Evolutionary conservation across 2,329 filamentous ascomycete genomes (phyloP).

Genomic region (Apiospora hydei): DNA sequence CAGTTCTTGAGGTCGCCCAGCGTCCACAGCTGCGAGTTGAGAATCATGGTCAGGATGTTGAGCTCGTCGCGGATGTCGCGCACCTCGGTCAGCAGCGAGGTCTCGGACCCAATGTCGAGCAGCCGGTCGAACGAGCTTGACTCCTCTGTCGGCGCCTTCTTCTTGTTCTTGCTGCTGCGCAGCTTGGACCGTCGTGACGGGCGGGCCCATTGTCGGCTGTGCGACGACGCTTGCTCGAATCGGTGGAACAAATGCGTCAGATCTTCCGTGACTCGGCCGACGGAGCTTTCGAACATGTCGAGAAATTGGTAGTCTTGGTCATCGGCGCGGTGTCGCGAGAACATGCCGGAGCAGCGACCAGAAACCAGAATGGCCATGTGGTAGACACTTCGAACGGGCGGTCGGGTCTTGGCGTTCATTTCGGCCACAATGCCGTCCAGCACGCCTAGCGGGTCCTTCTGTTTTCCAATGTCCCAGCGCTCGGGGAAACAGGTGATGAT

Average conservation of each 20-base stretch:
- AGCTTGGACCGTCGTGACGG: slow-evolving; percentile 27
- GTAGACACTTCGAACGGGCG: slow-evolving; percentile 66
- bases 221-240: slow-evolving; percentile 65
- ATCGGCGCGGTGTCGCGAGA: slow-evolving; percentile 64
- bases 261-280: slow-evolving; percentile 60
- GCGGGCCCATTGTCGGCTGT: slow-evolving; percentile 56
- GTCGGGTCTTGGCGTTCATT: slow-evolving; percentile 68
- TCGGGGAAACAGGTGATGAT: slow-evolving; percentile 67
- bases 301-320: slow-evolving; percentile 69
- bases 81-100: slow-evolving; percentile 66
- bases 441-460: slow-evolving; percentile 64
- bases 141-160: slow-evolving; percentile 39
- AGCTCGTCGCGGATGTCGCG: slow-evolving; percentile 75
- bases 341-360: slow-evolving; percentile 64
- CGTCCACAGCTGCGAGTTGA: slow-evolving; percentile 56
- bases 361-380: slow-evolving; percentile 70
- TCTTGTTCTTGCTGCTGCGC: slow-evolving; percentile 30
- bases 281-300: slow-evolving; percentile 72
- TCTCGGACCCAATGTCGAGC: slow-evolving; percentile 67
- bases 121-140: slow-evolving; percentile 59
- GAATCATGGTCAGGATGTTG: slow-evolving; percentile 64
- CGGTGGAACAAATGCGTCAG: slow-evolving; percentile 65
- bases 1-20: slow-evolving; percentile 54
- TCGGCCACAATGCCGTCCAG: slow-evolving; percentile 69
- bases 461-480: slow-evolving; percentile 63